Evolutionary conservation across 306 rosid species (phyloP).

Genomic region (Prunus kanzakura): DNA sequence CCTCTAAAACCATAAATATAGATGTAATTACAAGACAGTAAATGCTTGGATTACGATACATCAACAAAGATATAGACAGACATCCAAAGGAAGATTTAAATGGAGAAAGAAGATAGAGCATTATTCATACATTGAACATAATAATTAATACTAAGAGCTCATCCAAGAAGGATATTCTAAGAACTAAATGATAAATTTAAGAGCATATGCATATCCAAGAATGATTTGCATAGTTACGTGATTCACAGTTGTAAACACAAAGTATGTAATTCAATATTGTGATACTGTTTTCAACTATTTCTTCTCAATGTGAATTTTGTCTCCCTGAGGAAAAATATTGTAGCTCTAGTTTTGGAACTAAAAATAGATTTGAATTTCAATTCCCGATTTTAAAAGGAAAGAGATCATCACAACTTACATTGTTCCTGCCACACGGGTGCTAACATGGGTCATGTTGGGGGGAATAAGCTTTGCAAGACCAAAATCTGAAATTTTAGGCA

Average conservation of each 20-base stretch:
- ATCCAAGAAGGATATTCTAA: neutral
- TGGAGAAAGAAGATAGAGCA: neutral
- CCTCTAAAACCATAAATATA: slow-evolving; percentile 55
- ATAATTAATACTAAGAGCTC: neutral
- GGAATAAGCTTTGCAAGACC: slow-evolving; percentile 97
- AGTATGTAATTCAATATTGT: neutral
- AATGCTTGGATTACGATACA: neutral
- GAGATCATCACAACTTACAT: slow-evolving; percentile 47
- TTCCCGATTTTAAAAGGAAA: slow-evolving; percentile 2
- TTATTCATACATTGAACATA: neutral
- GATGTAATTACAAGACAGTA: slow-evolving; percentile 11
- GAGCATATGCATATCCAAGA: no score
- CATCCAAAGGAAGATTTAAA: neutral
- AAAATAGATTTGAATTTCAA: slow-evolving; percentile 14
- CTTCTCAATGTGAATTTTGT: neutral
- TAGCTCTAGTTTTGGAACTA: neutral
- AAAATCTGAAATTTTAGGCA: slow-evolving; percentile 88
- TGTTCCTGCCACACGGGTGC: slow-evolving; percentile 99
- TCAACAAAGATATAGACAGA: neutral
- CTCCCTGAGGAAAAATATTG: neutral
- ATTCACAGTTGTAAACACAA: neutral
- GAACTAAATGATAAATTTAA: no score
- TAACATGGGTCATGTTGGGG: slow-evolving; percentile 74
- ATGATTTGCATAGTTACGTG: neutral
- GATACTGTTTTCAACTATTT: neutral